Conservation (phyloP, 2,329 filamentous ascomycete genomes). For the Colletotrichum plurivorum region DNA sequence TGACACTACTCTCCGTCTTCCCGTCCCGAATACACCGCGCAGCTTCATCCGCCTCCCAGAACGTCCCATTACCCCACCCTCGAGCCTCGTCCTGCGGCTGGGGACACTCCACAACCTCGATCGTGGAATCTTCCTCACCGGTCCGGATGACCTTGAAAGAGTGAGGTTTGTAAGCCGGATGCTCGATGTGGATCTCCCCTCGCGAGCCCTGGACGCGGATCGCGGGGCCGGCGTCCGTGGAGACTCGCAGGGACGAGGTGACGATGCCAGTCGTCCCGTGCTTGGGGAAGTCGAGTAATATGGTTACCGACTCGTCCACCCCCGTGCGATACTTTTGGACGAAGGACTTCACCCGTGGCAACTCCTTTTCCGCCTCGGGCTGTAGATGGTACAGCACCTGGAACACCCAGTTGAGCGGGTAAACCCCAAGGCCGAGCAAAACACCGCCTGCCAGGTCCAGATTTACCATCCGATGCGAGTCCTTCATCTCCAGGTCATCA, state of each 20-base stretch:
- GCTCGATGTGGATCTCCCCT: slow-evolving; percentile 86
- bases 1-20: slow-evolving; percentile 78
- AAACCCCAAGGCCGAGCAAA: slow-evolving; percentile 87
- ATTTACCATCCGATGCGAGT: slow-evolving; percentile 84
- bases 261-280: slow-evolving; percentile 80
- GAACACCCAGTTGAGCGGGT: slow-evolving; percentile 91
- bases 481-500: slow-evolving; percentile 65
- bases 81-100: slow-evolving; percentile 65
- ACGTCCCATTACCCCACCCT: slow-evolving; percentile 83
- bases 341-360: slow-evolving; percentile 76
- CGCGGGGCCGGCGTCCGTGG: slow-evolving; percentile 73
- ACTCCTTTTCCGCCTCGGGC: slow-evolving; percentile 75
- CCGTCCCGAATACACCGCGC: slow-evolving; percentile 83
- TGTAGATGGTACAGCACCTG: slow-evolving; percentile 89
- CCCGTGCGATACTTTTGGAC: slow-evolving; percentile 82
- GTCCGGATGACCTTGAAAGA: slow-evolving; percentile 74
- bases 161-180: slow-evolving; percentile 79
- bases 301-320: slow-evolving; percentile 81
- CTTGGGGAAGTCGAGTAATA: slow-evolving; percentile 81
- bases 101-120: slow-evolving; percentile 66
- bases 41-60: slow-evolving; percentile 87
- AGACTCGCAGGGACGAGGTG: slow-evolving; percentile 74
- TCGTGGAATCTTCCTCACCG: slow-evolving; percentile 58
- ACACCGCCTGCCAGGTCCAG: slow-evolving; percentile 85
- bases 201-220: slow-evolving; percentile 85